Conservation (phyloP, 495 filamentous ascomycete genomes). For the Aspergillus incahuasiensis region DNA sequence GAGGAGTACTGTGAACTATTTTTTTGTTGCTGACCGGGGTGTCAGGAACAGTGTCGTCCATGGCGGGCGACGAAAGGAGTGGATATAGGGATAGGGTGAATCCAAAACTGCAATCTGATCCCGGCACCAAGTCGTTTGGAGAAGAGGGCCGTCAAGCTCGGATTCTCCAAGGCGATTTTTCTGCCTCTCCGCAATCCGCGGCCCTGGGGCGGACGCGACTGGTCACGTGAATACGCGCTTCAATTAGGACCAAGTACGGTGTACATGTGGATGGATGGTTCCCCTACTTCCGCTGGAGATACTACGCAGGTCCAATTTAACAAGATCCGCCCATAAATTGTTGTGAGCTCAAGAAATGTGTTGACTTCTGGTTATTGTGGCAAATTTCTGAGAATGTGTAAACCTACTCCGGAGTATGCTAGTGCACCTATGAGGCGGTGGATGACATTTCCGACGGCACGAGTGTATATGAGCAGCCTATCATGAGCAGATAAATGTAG, state of each 20-base stretch:
- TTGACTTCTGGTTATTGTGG: no score
- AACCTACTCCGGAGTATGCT: no score
- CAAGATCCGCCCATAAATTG: no score
- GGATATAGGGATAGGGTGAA: neutral
- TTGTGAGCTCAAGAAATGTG: no score
- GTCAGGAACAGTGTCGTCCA: slow-evolving; percentile 43
- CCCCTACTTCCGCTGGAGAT: no score
- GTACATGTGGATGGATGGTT: no score
- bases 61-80: slow-evolving; percentile 10
- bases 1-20: slow-evolving; percentile 31
- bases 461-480: no score
- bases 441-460: no score
- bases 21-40: slow-evolving; percentile 48
- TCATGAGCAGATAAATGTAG: no score
- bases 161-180: slow-evolving; percentile 9
- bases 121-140: neutral
- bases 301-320: no score
- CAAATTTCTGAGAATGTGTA: no score
- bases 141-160: neutral
- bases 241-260: slow-evolving; percentile 19
- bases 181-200: slow-evolving; percentile 10
- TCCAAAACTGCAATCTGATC: neutral
- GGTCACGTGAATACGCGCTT: slow-evolving; percentile 23
- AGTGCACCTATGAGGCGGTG: no score
- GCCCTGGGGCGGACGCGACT: slow-evolving; percentile 17